A percentile compares a stretch with the other conserved stretches of the same genome.
Evolutionary conservation across 306 rosid species (phyloP).

Genomic region (Herpetospermum pedunculosum): DNA sequence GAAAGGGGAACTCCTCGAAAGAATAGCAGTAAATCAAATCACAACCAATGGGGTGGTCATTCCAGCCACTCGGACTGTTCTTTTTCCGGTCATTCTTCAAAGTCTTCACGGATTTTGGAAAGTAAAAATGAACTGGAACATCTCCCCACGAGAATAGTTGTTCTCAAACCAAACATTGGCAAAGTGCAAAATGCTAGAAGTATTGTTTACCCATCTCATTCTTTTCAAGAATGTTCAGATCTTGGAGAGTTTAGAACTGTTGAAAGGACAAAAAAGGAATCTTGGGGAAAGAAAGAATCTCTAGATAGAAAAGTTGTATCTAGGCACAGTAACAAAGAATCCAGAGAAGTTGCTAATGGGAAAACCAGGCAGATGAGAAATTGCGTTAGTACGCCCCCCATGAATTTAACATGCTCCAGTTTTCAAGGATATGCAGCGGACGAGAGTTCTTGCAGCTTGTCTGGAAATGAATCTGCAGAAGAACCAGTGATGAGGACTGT

Average conservation of each 20-base stretch:
- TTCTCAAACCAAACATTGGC: conserved; percentile 81
- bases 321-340: conserved; percentile 51
- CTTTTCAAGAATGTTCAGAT: conserved; percentile 42
- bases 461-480: conserved; percentile 52
- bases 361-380: conserved; percentile 62
- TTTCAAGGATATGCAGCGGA: conserved; percentile 58
- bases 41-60: conserved; percentile 30
- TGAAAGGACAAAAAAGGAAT: conserved; percentile 30
- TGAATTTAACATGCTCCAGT: conserved; percentile 31
- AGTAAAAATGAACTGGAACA: conserved; percentile 29
- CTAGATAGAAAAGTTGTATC: conserved; percentile 24
- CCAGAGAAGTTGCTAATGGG: conserved; percentile 64
- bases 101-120: conserved; percentile 34
- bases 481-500: conserved; percentile 37
- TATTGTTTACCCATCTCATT: conserved; percentile 39
- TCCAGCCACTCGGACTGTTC: conserved; percentile 36
- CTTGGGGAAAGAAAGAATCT: conserved; percentile 20
- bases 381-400: conserved; percentile 26
- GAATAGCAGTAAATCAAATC: conserved; percentile 29
- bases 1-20: conserved; percentile 25
- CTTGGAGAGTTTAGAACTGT: conserved; percentile 23
- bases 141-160: conserved; percentile 69
- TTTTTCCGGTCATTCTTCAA: conserved; percentile 31
- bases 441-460: conserved; percentile 55
- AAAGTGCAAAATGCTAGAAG: conserved; percentile 39